These are phyloP conservation scores for Macrophomina phaseolina DNA, from an alignment of 2,329 filamentous ascomycete genomes.

Conservation along the genomic window DNA sequence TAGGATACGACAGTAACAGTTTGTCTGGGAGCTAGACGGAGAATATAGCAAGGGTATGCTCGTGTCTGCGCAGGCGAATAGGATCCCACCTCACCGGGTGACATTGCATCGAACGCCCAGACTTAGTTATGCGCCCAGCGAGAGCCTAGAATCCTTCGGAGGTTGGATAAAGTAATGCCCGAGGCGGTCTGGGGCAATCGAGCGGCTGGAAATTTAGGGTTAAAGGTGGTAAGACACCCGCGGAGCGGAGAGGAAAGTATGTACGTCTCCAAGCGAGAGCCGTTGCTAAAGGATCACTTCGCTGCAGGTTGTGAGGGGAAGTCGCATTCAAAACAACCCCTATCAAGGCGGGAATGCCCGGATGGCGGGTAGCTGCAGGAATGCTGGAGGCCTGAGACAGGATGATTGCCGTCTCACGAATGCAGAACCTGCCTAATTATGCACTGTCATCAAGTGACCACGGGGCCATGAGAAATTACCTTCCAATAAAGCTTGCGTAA, in stretches of 20 bases:
- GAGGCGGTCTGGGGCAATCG: neutral
- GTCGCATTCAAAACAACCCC: neutral
- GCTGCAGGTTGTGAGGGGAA: constrained; percentile 5
- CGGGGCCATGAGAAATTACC: neutral
- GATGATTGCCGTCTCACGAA: neutral
- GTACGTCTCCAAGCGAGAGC: neutral
- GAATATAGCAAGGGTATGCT: neutral
- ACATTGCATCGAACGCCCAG: neutral
- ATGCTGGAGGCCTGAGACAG: constrained; percentile 15
- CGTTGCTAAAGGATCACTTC: neutral
- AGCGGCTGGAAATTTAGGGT: constrained; percentile 9
- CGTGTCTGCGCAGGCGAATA: neutral
- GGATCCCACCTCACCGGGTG: neutral
- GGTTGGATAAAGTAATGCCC: neutral
- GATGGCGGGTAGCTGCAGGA: neutral
- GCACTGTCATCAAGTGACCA: constrained; percentile 7
- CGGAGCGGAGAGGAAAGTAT: constrained; percentile 3
- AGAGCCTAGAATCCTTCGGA: neutral
- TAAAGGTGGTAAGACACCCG: neutral
- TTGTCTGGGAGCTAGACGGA: too few relatives aligned
- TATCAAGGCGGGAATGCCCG: neutral
- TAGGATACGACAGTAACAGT: too few relatives aligned
- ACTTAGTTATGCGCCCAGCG: neutral
- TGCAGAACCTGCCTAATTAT: constrained; percentile 6
- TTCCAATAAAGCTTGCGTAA: constrained; percentile 11